Evolutionary conservation across 768 basidiomycete species (phyloP), one percentile per base, ranked within the genome.

Genomic region (Phlebiopsis flavidoalba): DNA sequence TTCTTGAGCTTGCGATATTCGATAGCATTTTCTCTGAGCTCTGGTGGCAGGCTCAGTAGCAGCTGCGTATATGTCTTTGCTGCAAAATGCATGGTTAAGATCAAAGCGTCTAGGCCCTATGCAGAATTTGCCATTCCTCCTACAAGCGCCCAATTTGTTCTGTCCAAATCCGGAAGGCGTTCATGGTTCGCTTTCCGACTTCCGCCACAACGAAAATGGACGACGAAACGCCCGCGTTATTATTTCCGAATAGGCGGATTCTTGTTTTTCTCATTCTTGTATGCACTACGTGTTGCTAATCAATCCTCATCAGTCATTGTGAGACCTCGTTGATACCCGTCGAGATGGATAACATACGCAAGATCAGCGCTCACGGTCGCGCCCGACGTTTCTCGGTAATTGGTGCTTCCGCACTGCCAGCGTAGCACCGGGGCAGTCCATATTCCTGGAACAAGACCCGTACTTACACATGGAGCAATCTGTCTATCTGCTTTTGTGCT

Each of bases 1-100:
- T n/a, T 93, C 75, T 98, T 97, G 59, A 98, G 85, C 90, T 96
- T 86, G 35, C 90, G 80, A 69, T 97, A 97, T 69, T 94, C 85
- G 58, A 97, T 88, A 0, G 91, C 87, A 70, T 86, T 88, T 21
- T 87, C 80, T 26, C 84, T 79, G 66, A 95, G 79, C 58, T 93
- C 91, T 37, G 85, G 83, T 0, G 94, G 93, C 12, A 95, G 82
- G 7, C 80, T 80, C 57, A 79, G 72, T 35, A 91, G 76, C 10
- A 88, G 72, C 62, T 87, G 80, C 5, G 81, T 57, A 71, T 88
- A 90, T 0, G 84, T 83, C 67, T 91, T 89, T 31, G n/a, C n/a
- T 26, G 85, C 81, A 70, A 88, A 91, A 70, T 89, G 88, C 89
- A 91, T 91, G 60, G 54, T 22, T n/a, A n/a, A 45, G 43, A 37